Base-by-base conservation (phyloP, 352 stramenopile species). In the Pythium dissotocum region DNA sequence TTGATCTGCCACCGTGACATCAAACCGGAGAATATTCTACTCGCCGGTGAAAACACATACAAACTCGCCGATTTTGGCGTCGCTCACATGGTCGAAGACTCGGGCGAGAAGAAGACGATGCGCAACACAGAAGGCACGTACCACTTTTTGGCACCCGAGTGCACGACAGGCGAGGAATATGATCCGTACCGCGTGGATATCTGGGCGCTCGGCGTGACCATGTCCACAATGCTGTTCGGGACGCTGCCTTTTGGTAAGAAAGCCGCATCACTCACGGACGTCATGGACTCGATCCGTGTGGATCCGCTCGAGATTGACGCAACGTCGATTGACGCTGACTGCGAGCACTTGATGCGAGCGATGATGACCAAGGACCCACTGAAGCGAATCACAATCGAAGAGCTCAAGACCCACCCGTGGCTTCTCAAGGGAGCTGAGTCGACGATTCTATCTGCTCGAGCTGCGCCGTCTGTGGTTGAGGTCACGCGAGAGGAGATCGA, bases 61-160 rank as follows among this genome's bases (percentile, higher is more conserved):
- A 95, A 94, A 69, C 91, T 95, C 52, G 86, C 87, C 0, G 87
- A 95, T 55, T 95, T 95, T 61, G 63, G 62, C 13, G 63, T 64
- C 18, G 62, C 59, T 9, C 91, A 89, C 70, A 96, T 92, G 51
- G 70, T 95, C 18, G 87, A 85, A 40, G 88, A 97, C 70, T 93
- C 93, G 68, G 74, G 72, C 14, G 71, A 81, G 26, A 78, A 75
- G 40, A 69, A 73, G 30, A 59, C 65, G 38, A 74, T 96, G 30
- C 86, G 84, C 3, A 90, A 87, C 68, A 96, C 89, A 0, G 87
- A 92, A 67, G 89, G 89, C 49, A 95, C 89, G n/a, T 95, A 95
- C 60, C 83, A 93, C 64, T 97, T 95, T 46, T 76, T 95, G 7
- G 88, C 82, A 0, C 89, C 89, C 0, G 89, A 97, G 68, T 93